These are phyloP conservation scores for Gossypium davidsonii DNA, from an alignment of 441 rosid genomes.

Conservation along the genomic window DNA sequence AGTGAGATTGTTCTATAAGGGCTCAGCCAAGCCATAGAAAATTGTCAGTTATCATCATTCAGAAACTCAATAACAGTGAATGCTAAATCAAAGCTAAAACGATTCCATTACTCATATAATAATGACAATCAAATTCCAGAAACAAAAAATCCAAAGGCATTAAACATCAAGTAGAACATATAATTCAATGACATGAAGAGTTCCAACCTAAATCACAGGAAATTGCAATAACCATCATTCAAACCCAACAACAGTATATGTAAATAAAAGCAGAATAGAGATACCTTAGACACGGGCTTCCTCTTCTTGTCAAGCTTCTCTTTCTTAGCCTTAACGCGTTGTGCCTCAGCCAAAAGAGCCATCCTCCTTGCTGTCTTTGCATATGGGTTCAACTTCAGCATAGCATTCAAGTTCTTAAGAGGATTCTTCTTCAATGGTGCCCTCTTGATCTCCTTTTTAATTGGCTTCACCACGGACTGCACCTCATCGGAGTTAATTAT, in stretches of 20 bases:
- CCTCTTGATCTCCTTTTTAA: slow-evolving; percentile 62
- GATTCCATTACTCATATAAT: background rate
- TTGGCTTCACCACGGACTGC: slow-evolving; percentile 80
- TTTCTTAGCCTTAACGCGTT: slow-evolving; percentile 86
- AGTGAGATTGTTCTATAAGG: no score
- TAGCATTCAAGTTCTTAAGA: slow-evolving; percentile 61
- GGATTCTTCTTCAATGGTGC: slow-evolving; percentile 91
- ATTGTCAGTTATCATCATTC: no score
- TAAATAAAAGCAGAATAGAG: background rate
- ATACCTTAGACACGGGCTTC: slow-evolving; percentile 64
- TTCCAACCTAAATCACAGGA: background rate
- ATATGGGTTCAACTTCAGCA: slow-evolving; percentile 80
- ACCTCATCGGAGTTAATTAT: slow-evolving; percentile 94
- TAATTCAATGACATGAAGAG: background rate
- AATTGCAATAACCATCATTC: background rate
- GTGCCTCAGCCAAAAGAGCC: slow-evolving; percentile 81
- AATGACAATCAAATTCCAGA: background rate
- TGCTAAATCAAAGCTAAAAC: background rate
- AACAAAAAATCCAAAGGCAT: no score
- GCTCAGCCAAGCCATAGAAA: no score
- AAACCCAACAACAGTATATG: background rate
- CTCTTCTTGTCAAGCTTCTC: slow-evolving; percentile 91
- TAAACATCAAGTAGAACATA: background rate
- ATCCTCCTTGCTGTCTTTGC: slow-evolving; percentile 92
- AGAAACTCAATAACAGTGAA: no score